A percentile compares a stretch with the other conserved stretches of the same genome.
Evolutionary conservation across 176 grass and related monocot genomes (phyloP).

Genomic region (Zizania latifolia): DNA sequence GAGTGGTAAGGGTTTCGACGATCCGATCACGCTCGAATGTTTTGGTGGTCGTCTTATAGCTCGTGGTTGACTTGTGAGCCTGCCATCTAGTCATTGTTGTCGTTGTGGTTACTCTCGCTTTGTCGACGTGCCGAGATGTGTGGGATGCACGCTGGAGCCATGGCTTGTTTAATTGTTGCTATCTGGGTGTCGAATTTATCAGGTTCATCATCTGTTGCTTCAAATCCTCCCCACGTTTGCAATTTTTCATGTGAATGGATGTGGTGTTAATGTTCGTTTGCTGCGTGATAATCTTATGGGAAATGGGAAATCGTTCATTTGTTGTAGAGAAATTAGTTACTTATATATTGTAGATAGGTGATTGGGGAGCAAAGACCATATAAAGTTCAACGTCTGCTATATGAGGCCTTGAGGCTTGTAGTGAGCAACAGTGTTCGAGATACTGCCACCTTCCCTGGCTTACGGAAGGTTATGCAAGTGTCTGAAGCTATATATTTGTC

Average conservation of each 20-base stretch:
- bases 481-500: background rate
- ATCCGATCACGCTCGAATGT: slow-evolving; percentile 3
- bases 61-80: background rate
- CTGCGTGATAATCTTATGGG: background rate
- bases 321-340: background rate
- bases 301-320: background rate
- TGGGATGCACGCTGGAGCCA: background rate
- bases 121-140: background rate
- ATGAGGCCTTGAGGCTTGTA: background rate
- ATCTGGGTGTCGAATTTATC: background rate
- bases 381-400: background rate
- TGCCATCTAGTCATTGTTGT: too few species aligned
- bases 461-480: background rate
- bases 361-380: background rate
- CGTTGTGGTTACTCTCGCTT: background rate
- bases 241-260: background rate
- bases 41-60: background rate
- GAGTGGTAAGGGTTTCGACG: slow-evolving; percentile 66
- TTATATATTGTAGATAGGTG: background rate
- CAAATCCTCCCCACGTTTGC: background rate
- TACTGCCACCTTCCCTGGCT: background rate
- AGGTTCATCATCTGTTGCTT: background rate
- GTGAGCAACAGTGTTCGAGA: background rate
- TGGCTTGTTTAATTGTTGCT: background rate
- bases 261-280: background rate